These are phyloP conservation scores for Leccinellum albellum DNA, from an alignment of 768 basidiomycete species.

Conservation along the genomic window DNA sequence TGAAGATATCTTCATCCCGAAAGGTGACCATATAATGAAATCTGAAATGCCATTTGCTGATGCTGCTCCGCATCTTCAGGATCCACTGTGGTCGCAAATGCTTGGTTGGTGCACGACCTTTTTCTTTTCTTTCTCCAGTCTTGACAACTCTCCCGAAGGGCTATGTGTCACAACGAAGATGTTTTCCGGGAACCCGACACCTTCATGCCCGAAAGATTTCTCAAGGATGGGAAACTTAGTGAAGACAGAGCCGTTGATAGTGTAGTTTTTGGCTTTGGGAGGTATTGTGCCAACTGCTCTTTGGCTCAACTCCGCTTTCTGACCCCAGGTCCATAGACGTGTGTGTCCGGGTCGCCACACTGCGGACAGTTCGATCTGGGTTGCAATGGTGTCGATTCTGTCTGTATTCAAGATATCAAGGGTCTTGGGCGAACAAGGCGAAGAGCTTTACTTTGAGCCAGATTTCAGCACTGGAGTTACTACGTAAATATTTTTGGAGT, in stretches of 20 bases:
- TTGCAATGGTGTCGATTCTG: constrained; percentile 25
- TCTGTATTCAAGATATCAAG: constrained; percentile 24
- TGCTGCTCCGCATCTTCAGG: constrained; percentile 7
- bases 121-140: not conserved
- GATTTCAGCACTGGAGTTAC: constrained; percentile 15
- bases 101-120: constrained; percentile 11
- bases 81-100: constrained; percentile 15
- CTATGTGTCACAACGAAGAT: constrained; percentile 11
- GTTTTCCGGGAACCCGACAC: constrained; percentile 18
- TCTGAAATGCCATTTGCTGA: not conserved
- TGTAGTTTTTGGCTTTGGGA: constrained; percentile 25
- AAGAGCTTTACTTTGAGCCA: constrained; percentile 18
- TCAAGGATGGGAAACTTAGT: constrained; percentile 12
- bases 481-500: constrained; percentile 1
- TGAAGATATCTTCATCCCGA: constrained; percentile 19
- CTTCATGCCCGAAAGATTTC: constrained; percentile 33
- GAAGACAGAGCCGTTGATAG: not conserved
- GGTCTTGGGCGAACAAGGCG: constrained; percentile 23
- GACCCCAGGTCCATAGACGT: constrained; percentile 13
- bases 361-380: constrained; percentile 33
- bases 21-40: constrained; percentile 11
- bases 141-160: constrained; percentile 10
- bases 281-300: constrained; percentile 4
- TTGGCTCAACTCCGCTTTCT: not conserved
- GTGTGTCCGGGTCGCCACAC: constrained; percentile 31